phyloP scores from a whole-genome alignment of 129 eudicot genomes.

The Flaveria robusta region DNA sequence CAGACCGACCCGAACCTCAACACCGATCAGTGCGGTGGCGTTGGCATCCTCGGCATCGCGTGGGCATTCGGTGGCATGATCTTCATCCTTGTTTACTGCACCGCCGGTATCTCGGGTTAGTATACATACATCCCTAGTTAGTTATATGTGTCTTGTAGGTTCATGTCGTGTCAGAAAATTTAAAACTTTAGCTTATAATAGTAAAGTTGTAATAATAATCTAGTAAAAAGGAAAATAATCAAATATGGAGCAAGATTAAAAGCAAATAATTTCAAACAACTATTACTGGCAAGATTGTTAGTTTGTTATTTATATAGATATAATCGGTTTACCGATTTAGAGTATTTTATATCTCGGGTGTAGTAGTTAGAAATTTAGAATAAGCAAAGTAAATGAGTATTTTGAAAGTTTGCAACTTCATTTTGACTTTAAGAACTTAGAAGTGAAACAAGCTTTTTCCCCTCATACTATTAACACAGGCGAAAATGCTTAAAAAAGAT shows the following conservation, averaged over 20 bases:
- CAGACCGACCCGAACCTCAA: slow-evolving; percentile 37
- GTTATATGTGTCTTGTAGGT: neutral
- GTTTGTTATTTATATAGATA: neutral
- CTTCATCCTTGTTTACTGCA: slow-evolving; percentile 94
- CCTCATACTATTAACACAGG: no score
- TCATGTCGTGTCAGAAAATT: no score
- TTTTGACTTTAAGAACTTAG: no score
- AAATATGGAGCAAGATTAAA: neutral
- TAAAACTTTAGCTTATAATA: no score
- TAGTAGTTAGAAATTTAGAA: neutral
- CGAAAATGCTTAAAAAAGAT: no score
- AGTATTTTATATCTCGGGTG: neutral
- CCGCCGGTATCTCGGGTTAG: slow-evolving; percentile 97
- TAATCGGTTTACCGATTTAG: neutral
- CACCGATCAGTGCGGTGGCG: slow-evolving; percentile 77
- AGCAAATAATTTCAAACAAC: neutral
- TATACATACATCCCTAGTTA: neutral
- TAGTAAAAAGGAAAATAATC: no score
- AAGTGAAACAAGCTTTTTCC: neutral
- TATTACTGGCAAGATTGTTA: neutral
- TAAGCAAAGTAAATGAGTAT: no score
- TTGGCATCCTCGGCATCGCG: slow-evolving; percentile 90
- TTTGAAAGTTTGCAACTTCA: no score
- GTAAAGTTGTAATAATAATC: no score
- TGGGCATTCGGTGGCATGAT: slow-evolving; percentile 99